Conservation (phyloP, 768 basidiomycete genomes). For the Pleurotus platypus region DNA sequence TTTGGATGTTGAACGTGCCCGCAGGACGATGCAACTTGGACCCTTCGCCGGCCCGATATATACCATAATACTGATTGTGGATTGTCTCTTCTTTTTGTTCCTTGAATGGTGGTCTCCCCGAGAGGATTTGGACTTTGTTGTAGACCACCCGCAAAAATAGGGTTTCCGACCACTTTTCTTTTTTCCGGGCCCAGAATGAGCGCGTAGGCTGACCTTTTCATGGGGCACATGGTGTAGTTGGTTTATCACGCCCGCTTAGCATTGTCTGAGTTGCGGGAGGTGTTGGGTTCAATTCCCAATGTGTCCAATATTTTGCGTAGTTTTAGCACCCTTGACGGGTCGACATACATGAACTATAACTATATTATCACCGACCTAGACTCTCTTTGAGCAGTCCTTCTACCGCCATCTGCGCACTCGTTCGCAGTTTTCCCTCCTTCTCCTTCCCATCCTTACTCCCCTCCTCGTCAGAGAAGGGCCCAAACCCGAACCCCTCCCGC, state of each 20-base stretch:
- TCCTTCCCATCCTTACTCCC: slow-evolving; percentile 5
- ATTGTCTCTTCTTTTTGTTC: slow-evolving; percentile 82
- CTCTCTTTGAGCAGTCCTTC: slow-evolving; percentile 9
- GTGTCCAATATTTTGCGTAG: slow-evolving; percentile 4
- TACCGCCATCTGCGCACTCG: slow-evolving; percentile 28
- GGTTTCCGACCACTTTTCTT: slow-evolving; percentile 19
- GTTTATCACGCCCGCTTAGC: slow-evolving; percentile 12
- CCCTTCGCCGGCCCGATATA: slow-evolving; percentile 84
- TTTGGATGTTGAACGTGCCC: not conserved
- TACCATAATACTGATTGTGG: slow-evolving; percentile 82
- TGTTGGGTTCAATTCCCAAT: slow-evolving; percentile 11
- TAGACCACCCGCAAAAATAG: slow-evolving; percentile 53
- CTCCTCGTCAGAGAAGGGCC: slow-evolving; percentile 17
- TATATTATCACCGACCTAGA: not conserved
- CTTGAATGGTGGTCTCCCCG: slow-evolving; percentile 85
- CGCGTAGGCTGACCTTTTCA: not conserved
- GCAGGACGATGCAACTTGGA: slow-evolving; percentile 74
- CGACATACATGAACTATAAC: not conserved
- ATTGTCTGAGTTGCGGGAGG: slow-evolving; percentile 3
- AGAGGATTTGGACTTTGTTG: slow-evolving; percentile 72
- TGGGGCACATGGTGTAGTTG: slow-evolving; percentile 12
- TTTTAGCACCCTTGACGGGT: no score
- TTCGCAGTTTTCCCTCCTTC: slow-evolving; percentile 27
- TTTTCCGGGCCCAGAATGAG: no score
- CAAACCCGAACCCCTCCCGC: slow-evolving; percentile 40